phyloP scores from a whole-genome alignment of 192 early-diverging fungal species.

The Backusella parvicylindrica region DNA sequence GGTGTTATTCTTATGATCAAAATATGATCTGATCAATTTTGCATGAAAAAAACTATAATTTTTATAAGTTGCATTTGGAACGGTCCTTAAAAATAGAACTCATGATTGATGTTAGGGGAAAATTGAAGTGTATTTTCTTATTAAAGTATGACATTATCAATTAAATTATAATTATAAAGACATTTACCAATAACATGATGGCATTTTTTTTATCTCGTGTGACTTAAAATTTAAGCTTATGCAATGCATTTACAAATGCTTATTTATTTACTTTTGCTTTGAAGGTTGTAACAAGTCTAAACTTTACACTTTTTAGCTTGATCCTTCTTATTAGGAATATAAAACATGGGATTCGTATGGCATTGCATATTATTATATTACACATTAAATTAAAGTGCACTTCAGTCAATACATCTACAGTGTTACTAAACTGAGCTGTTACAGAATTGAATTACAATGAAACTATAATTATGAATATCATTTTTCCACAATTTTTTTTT shows the following conservation, averaged over 20 bases:
- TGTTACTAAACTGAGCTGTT: not conserved
- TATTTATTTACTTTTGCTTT: not conserved
- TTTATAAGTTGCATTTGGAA: slow-evolving; percentile 61
- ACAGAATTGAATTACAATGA: not conserved
- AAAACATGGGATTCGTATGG: not conserved
- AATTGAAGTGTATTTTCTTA: too few relatives aligned
- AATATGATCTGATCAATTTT: slow-evolving; percentile 66
- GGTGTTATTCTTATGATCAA: slow-evolving; percentile 55
- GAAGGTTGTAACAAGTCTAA: not conserved
- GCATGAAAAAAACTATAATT: slow-evolving; percentile 56
- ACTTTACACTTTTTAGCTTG: not conserved
- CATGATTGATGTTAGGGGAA: slow-evolving; percentile 37
- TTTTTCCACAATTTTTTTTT: too few relatives aligned
- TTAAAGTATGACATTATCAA: too few relatives aligned
- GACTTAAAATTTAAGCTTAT: not conserved
- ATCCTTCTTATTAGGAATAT: not conserved
- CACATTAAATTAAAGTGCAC: not conserved
- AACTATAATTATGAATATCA: not conserved
- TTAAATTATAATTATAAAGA: not conserved
- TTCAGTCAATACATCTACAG: not conserved
- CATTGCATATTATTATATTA: not conserved
- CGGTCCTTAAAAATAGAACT: slow-evolving; percentile 68
- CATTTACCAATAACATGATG: not conserved
- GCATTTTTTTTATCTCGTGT: not conserved
- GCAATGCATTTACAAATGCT: not conserved